Percentiles rank a stretch among this genome's conserved stretches.
phyloP scores from a whole-genome alignment of 2,329 filamentous ascomycete genomes.

The Beauveria caledonica region DNA sequence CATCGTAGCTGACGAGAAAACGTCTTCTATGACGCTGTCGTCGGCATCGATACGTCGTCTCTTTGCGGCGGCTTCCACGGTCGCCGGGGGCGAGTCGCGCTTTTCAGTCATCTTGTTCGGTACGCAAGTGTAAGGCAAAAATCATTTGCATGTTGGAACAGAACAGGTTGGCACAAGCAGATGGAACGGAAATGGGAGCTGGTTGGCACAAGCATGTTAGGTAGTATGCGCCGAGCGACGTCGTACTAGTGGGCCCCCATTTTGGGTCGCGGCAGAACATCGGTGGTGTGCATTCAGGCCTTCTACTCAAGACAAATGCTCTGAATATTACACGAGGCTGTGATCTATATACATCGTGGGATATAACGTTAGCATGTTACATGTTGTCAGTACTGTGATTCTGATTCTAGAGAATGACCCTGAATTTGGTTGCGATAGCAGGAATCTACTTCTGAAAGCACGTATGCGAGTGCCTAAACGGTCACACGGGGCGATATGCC shows the following conservation, averaged over 20 bases:
- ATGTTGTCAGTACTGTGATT: too few species aligned
- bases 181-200: neutral
- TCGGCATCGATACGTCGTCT: constrained; percentile 1
- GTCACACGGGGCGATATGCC: neutral
- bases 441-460: too few species aligned
- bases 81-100: neutral
- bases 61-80: neutral
- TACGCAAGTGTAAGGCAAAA: neutral
- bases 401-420: too few species aligned
- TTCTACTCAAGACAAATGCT: too few species aligned
- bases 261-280: neutral
- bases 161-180: neutral
- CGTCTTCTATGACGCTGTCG: constrained; percentile 1
- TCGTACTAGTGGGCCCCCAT: neutral
- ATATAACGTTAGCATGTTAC: neutral
- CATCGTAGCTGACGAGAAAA: neutral
- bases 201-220: neutral
- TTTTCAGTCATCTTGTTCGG: neutral
- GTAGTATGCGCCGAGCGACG: neutral
- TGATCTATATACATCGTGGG: neutral
- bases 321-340: neutral
- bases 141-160: neutral
- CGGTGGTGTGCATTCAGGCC: neutral
- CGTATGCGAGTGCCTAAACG: neutral
- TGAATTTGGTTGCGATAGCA: too few species aligned